Base-by-base conservation (phyloP, 805 yeast species). In the Pichia exigua region DNA sequence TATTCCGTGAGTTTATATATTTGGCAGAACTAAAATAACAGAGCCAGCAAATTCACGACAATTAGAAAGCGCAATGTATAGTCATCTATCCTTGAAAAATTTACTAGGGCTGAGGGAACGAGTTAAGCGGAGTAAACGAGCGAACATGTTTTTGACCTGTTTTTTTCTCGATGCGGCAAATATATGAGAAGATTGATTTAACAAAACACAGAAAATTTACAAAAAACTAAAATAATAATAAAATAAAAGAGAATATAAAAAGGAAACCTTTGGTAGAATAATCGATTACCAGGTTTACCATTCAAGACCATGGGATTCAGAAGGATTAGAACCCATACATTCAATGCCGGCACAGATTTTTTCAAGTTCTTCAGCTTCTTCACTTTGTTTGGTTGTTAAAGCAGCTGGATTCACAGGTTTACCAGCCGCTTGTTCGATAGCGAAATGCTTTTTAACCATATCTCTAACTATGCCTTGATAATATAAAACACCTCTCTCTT, bases 401-500 rank as follows among this genome's bases (percentile, higher is more conserved):
- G 64, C 62, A 15, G 83, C 83, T 2, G 85, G 84, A 57, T 79
- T 76, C 47, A 80, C 69, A 48, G 67, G 71, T 13, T 59, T 64
- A 7, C 83, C 83, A 6, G 66, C 69, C 38, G 56, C 63, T 58
- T 73, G 65, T 60, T 80, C 85, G 26, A 62, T 44, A 1, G 63
- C 75, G 50, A 65, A 78, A 62, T 80, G 85, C 38, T 67, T 72
- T 60, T 78, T 77, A 48, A 79, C 83, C 82, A 80, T 74, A 51
- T 80, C 79, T 51, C 74, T 70, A 22, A 78, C 83, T 41, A 79
- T 61, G 3, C 72, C 70, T 62, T 80, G 84, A 64, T 80, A 80
- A 59, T 73, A 74, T 46, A 80, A 70, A 20, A 80, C 85, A 41
- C 85, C 85, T 47, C 68, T 68, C 61, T 80, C 85, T 64, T 79